Percentiles rank a stretch among this genome's conserved stretches.
phyloP scores from a whole-genome alignment of 768 basidiomycete species.

The Xerocomellus intermedius region DNA sequence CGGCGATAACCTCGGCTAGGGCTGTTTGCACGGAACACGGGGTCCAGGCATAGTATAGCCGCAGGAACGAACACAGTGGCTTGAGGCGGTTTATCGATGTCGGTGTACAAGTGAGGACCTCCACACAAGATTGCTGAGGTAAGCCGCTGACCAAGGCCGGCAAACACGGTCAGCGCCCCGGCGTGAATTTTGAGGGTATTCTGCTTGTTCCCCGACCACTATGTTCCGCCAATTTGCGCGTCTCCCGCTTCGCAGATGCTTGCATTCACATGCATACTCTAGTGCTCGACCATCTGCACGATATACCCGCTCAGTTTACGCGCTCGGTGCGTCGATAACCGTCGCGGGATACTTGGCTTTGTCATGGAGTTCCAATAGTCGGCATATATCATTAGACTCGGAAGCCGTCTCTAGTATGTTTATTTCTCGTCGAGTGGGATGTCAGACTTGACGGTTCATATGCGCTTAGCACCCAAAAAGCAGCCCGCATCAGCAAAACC shows the following conservation, averaged over 20 bases:
- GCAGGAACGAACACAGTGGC: no score
- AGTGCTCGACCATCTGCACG: slow-evolving; percentile 22
- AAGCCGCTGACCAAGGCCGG: slow-evolving; percentile 26
- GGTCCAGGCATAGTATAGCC: no score
- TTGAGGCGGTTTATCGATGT: no score
- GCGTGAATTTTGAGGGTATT: slow-evolving; percentile 23
- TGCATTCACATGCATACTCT: slow-evolving; percentile 44
- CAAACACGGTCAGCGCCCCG: background rate
- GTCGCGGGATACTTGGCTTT: slow-evolving; percentile 49
- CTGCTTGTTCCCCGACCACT: slow-evolving; percentile 9
- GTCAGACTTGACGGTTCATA: background rate
- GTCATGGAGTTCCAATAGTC: slow-evolving; percentile 41
- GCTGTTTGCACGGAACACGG: no score
- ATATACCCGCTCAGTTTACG: slow-evolving; percentile 31
- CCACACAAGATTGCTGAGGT: slow-evolving; percentile 22
- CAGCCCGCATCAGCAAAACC: slow-evolving; percentile 2
- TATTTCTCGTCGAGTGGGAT: background rate
- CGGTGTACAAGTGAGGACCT: no score
- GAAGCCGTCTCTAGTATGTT: slow-evolving; percentile 29
- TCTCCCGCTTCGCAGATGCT: slow-evolving; percentile 49
- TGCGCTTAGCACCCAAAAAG: slow-evolving; percentile 21
- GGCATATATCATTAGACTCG: slow-evolving; percentile 50
- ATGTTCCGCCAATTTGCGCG: slow-evolving; percentile 60
- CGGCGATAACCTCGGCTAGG: no score
- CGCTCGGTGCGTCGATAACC: slow-evolving; percentile 45